Evolutionary conservation across 805 yeast genomes (phyloP), one percentile per base, ranked within the genome.

Genomic region (Groenewaldozyma salmanticensis): DNA sequence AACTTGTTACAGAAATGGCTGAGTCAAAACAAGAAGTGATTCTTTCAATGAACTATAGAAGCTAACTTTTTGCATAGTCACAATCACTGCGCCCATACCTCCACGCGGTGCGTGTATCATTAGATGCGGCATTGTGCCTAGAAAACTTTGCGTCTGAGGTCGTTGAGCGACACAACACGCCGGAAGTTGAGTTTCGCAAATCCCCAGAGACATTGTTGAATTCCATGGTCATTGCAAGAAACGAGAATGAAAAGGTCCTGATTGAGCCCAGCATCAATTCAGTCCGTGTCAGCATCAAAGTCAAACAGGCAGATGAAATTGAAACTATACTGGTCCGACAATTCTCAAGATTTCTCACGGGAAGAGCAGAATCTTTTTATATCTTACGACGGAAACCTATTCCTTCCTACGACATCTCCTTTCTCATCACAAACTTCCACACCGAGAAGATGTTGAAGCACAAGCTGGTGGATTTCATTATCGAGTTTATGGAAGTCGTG

Each of bases 401-500:
- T 40, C 73, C 77, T 49, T 57, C 94, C 36, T 92, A 84, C 60
- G 96, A 90, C 58, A 87, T 92, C 49, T 85, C 96, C 18, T 92
- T 92, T 59, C 70, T 92, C 57, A 76, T 92, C 52, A 90, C 97
- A 34, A 92, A 90, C 64, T 79, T 79, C 65, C 98, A 92, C 64
- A 87, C 96, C 7, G 96, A 90, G 62, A 81, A 81, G 50, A 86
- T 92, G 95, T 74, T 88, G 66, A 90, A 92, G 66, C 88, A 81
- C 54, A 92, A 92, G 65, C 73, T 92, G 53, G 95, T 92, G 34
- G 98, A 92, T 62, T 92, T 92, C 62, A 88, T 92, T 52, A 86
- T 92, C 52, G 97, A 92, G 66, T 92, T 92, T 62, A 88, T 92
- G 97, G 97, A 92, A 63, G 98, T 88, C 57, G 98, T 92, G 16